Evolutionary conservation across 805 yeast genomes (phyloP).

Genomic region (Pichia eremophila): DNA sequence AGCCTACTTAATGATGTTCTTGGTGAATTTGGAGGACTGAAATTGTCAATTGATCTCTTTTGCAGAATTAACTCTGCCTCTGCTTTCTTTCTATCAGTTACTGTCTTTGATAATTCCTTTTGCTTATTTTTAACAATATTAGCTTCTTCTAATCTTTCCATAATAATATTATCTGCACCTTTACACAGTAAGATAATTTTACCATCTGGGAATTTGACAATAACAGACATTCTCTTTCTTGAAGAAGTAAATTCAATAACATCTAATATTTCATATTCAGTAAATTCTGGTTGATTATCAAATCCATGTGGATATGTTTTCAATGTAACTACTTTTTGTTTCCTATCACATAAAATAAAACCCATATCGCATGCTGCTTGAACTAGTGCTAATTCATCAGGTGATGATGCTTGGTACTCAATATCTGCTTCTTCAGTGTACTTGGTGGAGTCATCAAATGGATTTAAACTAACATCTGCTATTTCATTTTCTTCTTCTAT

Average conservation of each 20-base stretch:
- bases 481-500: background rate
- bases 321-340: constrained; percentile 48
- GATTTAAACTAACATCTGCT: background rate
- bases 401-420: constrained; percentile 88
- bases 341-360: constrained; percentile 66
- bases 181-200: constrained; percentile 74
- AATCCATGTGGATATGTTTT: constrained; percentile 82
- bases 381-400: constrained; percentile 91
- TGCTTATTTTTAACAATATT: constrained; percentile 56
- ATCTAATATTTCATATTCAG: constrained; percentile 67
- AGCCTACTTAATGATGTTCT: constrained; percentile 3
- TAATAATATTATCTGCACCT: constrained; percentile 89
- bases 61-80: constrained; percentile 73
- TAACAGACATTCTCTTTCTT: constrained; percentile 91
- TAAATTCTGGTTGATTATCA: constrained; percentile 51
- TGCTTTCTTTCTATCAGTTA: constrained; percentile 54
- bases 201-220: constrained; percentile 68
- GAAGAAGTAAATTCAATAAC: constrained; percentile 77
- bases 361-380: constrained; percentile 96
- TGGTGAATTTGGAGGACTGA: constrained; percentile 3
- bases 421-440: constrained; percentile 37
- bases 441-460: constrained; percentile 9
- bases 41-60: constrained; percentile 36
- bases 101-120: constrained; percentile 46
- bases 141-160: constrained; percentile 57